Conservation (phyloP, 148 eudicot genomes). For the Simmondsia chinensis region DNA sequence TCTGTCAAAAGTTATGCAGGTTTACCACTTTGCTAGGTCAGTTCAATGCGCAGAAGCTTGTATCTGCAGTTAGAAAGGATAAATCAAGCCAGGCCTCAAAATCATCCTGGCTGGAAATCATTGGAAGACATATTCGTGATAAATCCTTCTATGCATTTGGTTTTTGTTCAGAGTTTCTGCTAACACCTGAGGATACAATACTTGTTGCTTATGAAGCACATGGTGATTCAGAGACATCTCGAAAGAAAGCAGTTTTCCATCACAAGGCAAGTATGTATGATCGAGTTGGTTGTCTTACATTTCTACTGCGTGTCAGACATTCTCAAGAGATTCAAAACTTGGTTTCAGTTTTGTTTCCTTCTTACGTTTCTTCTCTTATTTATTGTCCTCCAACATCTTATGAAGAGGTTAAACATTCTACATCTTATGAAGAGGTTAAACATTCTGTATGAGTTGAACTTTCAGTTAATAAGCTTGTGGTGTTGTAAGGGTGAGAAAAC, state of each 20-base stretch:
- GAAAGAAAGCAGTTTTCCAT: constrained; percentile 71
- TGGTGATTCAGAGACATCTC: constrained; percentile 38
- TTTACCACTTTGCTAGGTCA: constrained; percentile 64
- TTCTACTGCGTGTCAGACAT: no score
- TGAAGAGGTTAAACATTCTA: no score
- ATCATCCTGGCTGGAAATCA: constrained; percentile 43
- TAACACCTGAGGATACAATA: constrained; percentile 50
- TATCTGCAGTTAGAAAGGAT: constrained; percentile 31
- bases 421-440: no score
- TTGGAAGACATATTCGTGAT: constrained; percentile 43
- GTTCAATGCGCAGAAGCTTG: constrained; percentile 70
- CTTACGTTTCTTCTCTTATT: not conserved
- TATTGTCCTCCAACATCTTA: no score
- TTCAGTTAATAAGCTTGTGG: no score
- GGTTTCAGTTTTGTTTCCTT: no score
- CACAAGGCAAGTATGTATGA: constrained; percentile 80
- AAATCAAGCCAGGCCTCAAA: constrained; percentile 17
- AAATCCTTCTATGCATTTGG: constrained; percentile 66
- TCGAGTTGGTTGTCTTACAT: no score
- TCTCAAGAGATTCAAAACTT: no score
- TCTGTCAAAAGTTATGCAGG: constrained; percentile 44
- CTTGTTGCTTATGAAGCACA: constrained; percentile 42
- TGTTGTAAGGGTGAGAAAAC: no score
- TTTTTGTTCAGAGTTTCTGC: constrained; percentile 53
- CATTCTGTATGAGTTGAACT: no score